A percentile compares a stretch with the other conserved stretches of the same genome.
Conservation (phyloP, 441 rosid species). For the Syzygium malaccense region DNA sequence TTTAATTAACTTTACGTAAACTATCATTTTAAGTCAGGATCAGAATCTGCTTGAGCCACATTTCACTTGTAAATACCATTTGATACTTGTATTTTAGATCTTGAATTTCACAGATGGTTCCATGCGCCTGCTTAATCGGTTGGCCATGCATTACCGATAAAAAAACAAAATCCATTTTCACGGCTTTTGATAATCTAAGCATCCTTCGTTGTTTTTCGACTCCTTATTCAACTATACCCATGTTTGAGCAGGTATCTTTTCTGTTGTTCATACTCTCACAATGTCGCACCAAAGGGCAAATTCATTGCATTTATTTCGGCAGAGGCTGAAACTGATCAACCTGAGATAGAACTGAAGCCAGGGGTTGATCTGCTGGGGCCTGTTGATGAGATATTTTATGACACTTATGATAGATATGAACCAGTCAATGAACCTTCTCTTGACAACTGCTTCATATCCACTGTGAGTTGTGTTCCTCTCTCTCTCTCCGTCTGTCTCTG, state of each 20-base stretch:
- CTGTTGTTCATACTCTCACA: slow-evolving; percentile 85
- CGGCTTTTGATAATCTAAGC: neutral
- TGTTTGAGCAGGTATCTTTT: slow-evolving; percentile 64
- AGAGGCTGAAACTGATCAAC: slow-evolving; percentile 79
- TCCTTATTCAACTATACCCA: neutral
- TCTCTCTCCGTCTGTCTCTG: neutral
- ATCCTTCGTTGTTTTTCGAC: neutral
- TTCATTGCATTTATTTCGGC: slow-evolving; percentile 83
- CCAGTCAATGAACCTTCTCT: slow-evolving; percentile 72
- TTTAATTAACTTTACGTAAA: neutral
- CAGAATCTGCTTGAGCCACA: neutral
- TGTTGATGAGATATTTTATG: slow-evolving; percentile 74
- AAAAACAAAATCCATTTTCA: neutral
- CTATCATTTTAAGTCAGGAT: neutral
- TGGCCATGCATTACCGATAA: neutral
- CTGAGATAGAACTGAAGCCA: slow-evolving; percentile 60
- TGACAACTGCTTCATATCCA: slow-evolving; percentile 81
- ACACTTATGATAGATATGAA: slow-evolving; percentile 59
- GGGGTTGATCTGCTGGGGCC: slow-evolving; percentile 77
- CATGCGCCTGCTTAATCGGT: neutral
- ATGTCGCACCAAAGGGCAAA: slow-evolving; percentile 84
- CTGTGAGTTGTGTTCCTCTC: slow-evolving; percentile 29
- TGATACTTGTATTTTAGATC: neutral
- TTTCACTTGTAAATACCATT: neutral
- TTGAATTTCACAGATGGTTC: neutral